phyloP scores from a whole-genome alignment of 148 eudicot species.

The Vaccinium macrocarpon region DNA sequence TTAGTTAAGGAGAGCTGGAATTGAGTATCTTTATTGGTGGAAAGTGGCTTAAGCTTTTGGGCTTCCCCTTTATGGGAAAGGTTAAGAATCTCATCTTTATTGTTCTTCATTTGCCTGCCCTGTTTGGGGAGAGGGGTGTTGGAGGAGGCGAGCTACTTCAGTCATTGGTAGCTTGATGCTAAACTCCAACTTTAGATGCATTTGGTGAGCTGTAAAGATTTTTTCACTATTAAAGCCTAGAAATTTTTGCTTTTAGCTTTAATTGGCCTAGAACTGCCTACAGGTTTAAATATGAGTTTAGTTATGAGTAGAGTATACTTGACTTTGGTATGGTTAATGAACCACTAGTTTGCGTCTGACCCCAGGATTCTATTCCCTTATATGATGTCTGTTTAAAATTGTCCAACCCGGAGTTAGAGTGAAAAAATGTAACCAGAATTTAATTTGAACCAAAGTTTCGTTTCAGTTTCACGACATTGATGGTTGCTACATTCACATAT shows the following conservation, averaged over 20 bases:
- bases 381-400: neutral
- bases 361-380: neutral
- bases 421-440: neutral
- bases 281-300: too few species aligned
- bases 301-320: neutral
- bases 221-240: neutral
- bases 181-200: neutral
- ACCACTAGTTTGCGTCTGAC: neutral
- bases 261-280: neutral
- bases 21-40: neutral
- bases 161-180: neutral
- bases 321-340: neutral
- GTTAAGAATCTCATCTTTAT: neutral
- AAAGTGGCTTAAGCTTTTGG: neutral
- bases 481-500: neutral
- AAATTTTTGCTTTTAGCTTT: neutral
- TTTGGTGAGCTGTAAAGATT: neutral
- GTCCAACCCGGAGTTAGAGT: neutral
- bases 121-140: neutral
- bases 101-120: neutral
- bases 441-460: neutral
- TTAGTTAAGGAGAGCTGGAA: neutral
- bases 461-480: neutral
- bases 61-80: neutral
- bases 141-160: neutral